A percentile compares a stretch with the other conserved stretches of the same genome.
Conservation (phyloP, 176 grass and related monocot species). For the Dactylis glomerata region DNA sequence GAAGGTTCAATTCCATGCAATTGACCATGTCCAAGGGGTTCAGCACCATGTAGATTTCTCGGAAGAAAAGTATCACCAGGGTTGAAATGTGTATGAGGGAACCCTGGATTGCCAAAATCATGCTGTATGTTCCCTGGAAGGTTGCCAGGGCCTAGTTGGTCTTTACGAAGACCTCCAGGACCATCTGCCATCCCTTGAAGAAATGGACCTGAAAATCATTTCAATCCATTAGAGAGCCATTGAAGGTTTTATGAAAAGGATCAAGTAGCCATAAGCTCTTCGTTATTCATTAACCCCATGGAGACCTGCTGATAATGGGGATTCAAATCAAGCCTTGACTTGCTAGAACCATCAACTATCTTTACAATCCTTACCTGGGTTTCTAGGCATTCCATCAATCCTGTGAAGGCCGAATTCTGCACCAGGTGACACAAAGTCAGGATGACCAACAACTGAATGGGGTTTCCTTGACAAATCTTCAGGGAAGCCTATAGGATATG, state of each 20-base stretch:
- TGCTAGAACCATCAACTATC: slow-evolving; percentile 17
- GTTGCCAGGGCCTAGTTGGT: slow-evolving; percentile 44
- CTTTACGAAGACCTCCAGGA: slow-evolving; percentile 33
- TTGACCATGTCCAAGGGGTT: slow-evolving; percentile 18
- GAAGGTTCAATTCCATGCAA: slow-evolving; percentile 42
- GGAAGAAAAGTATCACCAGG: slow-evolving; percentile 44
- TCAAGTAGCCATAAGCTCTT: slow-evolving; percentile 29
- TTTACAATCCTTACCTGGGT: slow-evolving; percentile 46
- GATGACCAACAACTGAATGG: slow-evolving; percentile 19
- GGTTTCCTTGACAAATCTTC: slow-evolving; percentile 55
- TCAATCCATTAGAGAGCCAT: slow-evolving; percentile 2
- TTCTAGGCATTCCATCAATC: slow-evolving; percentile 61
- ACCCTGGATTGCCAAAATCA: slow-evolving; percentile 46
- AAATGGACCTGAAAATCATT: slow-evolving; percentile 45
- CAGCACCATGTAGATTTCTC: slow-evolving; percentile 19
- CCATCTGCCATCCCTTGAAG: slow-evolving; percentile 42
- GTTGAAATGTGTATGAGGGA: slow-evolving; percentile 33
- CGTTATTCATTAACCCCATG: slow-evolving; percentile 18
- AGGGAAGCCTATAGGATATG: slow-evolving; percentile 39
- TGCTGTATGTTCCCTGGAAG: slow-evolving; percentile 26
- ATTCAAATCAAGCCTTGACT: slow-evolving; percentile 27
- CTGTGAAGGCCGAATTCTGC: slow-evolving; percentile 48
- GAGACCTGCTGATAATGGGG: slow-evolving; percentile 12
- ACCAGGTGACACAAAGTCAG: slow-evolving; percentile 47
- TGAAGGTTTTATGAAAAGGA: slow-evolving; percentile 8